Evolutionary conservation across 2,329 filamentous ascomycete genomes (phyloP).

Genomic region (Ascochyta lentis): DNA sequence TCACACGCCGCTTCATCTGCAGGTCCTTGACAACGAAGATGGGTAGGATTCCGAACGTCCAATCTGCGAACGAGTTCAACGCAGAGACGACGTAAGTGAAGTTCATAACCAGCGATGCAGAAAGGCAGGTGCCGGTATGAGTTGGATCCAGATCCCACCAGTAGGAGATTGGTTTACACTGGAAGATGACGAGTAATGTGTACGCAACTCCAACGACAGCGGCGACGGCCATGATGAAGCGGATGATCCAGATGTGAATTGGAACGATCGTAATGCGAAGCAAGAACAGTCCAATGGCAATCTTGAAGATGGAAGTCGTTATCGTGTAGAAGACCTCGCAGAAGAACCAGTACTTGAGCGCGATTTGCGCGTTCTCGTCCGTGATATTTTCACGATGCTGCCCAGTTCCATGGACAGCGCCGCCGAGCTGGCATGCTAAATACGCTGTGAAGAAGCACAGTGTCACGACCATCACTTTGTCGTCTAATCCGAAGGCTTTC

Average conservation of each 20-base stretch:
- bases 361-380: constrained; percentile 32
- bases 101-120: constrained; percentile 56
- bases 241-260: constrained; percentile 55
- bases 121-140: constrained; percentile 50
- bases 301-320: constrained; percentile 55
- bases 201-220: constrained; percentile 55
- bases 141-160: constrained; percentile 56
- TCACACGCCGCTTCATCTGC: constrained; percentile 61
- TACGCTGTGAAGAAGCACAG: constrained; percentile 48
- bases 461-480: constrained; percentile 50
- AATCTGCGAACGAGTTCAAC: constrained; percentile 39
- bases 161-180: constrained; percentile 58
- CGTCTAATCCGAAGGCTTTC: constrained; percentile 49
- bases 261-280: constrained; percentile 57
- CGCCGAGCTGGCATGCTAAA: constrained; percentile 38
- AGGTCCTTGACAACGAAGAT: constrained; percentile 62
- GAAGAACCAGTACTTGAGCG: constrained; percentile 57
- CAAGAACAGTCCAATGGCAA: constrained; percentile 59
- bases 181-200: constrained; percentile 58
- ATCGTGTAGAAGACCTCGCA: constrained; percentile 61
- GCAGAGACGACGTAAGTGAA: constrained; percentile 53
- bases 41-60: constrained; percentile 39
- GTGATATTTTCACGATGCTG: constrained; percentile 41
- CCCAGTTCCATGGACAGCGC: constrained; percentile 49
- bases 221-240: constrained; percentile 54